phyloP scores from a whole-genome alignment of 495 filamentous ascomycete genomes.

The Neurospora pannonica region DNA sequence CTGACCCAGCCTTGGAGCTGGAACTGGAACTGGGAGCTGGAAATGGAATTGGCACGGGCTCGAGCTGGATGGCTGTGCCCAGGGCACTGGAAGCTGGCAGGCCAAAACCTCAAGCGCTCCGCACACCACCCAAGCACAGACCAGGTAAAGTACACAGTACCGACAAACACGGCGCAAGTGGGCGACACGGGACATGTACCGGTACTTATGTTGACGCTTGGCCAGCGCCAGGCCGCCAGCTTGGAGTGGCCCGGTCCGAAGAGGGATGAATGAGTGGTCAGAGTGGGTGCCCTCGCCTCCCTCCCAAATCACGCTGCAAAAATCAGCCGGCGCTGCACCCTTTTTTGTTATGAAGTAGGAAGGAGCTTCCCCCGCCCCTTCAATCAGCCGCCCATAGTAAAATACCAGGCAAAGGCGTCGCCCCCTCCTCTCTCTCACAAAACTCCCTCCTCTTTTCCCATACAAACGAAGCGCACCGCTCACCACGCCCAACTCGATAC shows the following conservation, averaged over 20 bases:
- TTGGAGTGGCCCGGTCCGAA: slow-evolving; percentile 5
- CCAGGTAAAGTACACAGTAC: slow-evolving; percentile 14
- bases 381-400: slow-evolving; percentile 53
- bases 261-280: slow-evolving; percentile 8
- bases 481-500: slow-evolving; percentile 20
- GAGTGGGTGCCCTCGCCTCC: slow-evolving; percentile 12
- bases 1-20: not conserved
- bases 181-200: slow-evolving; percentile 8
- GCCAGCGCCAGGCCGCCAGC: not conserved
- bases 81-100: not conserved
- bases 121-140: not conserved
- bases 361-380: slow-evolving; percentile 24
- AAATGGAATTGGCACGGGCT: not conserved
- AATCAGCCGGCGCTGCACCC: slow-evolving; percentile 25
- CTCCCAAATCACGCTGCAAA: slow-evolving; percentile 20
- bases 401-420: slow-evolving; percentile 41
- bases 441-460: slow-evolving; percentile 41
- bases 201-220: slow-evolving; percentile 4
- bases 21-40: not conserved
- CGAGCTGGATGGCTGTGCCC: not conserved
- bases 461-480: slow-evolving; percentile 31
- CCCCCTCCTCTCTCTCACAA: slow-evolving; percentile 48
- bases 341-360: slow-evolving; percentile 35
- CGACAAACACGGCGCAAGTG: slow-evolving; percentile 6
- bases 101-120: not conserved